Percentiles rank a stretch among this genome's conserved stretches.
phyloP scores from a whole-genome alignment of 202 grass and related monocot species.

The Digitaria exilis region DNA sequence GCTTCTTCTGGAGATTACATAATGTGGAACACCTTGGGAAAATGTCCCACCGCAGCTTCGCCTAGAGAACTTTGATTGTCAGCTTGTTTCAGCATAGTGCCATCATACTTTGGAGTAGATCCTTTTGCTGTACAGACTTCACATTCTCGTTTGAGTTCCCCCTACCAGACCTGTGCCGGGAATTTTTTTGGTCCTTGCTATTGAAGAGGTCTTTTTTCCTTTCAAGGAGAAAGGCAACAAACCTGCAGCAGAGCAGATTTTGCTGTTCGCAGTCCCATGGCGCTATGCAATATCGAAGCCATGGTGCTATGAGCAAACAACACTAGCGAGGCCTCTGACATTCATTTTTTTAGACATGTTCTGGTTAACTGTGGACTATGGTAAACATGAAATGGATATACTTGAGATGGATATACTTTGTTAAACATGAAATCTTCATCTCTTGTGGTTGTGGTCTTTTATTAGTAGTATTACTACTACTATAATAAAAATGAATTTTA shows the following conservation, averaged over 20 bases:
- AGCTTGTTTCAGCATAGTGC: neutral
- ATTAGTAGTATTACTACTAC: too few relatives aligned
- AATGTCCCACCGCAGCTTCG: conserved; percentile 64
- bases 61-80: conserved; percentile 46
- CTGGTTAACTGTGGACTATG: too few relatives aligned
- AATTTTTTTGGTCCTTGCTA: neutral
- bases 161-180: neutral
- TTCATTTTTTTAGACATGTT: too few relatives aligned
- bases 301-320: neutral
- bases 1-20: conserved; percentile 93
- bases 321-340: too few relatives aligned
- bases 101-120: too few relatives aligned
- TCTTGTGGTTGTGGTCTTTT: too few relatives aligned
- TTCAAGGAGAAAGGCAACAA: conserved; percentile 20
- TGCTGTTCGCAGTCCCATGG: neutral
- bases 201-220: neutral
- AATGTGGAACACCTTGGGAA: conserved; percentile 96
- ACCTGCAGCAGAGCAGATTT: conserved; percentile 28
- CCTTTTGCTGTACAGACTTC: conserved; percentile 1
- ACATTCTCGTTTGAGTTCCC: neutral
- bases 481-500: too few relatives aligned
- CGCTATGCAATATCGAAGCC: neutral
- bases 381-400: too few relatives aligned
- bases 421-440: too few relatives aligned
- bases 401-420: too few relatives aligned